These are phyloP conservation scores for Neofusicoccum kwambonambiense DNA, from an alignment of 2,329 filamentous ascomycete species.

Conservation along the genomic window DNA sequence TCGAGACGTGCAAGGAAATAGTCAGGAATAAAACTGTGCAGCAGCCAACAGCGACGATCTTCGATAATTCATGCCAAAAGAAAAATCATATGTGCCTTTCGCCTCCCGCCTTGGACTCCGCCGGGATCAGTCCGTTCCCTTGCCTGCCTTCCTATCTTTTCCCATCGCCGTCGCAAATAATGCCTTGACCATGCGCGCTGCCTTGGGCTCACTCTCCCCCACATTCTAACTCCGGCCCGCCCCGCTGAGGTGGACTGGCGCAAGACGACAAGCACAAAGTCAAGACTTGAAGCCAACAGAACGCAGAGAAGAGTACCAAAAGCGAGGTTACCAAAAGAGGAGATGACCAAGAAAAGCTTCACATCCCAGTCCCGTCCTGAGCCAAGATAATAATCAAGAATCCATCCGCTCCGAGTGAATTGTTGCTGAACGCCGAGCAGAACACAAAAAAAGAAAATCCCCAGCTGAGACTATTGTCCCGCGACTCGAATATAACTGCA, in stretches of 20 bases:
- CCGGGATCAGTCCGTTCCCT: neutral
- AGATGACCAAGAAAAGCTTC: slow-evolving; percentile 1
- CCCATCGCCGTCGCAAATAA: slow-evolving; percentile 5
- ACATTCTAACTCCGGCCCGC: neutral
- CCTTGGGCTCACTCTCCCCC: neutral
- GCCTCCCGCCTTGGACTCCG: slow-evolving; percentile 3
- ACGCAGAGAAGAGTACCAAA: slow-evolving; percentile 4
- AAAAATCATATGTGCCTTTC: slow-evolving; percentile 7
- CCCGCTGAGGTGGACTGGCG: neutral
- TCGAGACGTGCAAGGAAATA: neutral
- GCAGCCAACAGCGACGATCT: neutral
- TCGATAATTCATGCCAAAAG: slow-evolving; percentile 8
- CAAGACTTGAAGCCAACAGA: slow-evolving; percentile 3
- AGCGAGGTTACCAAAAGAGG: neutral
- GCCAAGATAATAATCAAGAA: slow-evolving; percentile 1
- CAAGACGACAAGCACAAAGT: neutral
- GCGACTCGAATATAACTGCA: neutral
- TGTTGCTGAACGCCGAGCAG: slow-evolving; percentile 10
- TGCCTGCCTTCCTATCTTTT: slow-evolving; percentile 8
- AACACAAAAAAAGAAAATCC: neutral
- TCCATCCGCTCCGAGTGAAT: slow-evolving; percentile 7
- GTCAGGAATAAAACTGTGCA: neutral
- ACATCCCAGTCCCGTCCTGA: neutral
- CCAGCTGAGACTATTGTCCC: neutral
- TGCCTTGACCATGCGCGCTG: slow-evolving; percentile 5